Evolutionary conservation across 768 basidiomycete genomes (phyloP).

Genomic region (Macrolepiota dolichaula): DNA sequence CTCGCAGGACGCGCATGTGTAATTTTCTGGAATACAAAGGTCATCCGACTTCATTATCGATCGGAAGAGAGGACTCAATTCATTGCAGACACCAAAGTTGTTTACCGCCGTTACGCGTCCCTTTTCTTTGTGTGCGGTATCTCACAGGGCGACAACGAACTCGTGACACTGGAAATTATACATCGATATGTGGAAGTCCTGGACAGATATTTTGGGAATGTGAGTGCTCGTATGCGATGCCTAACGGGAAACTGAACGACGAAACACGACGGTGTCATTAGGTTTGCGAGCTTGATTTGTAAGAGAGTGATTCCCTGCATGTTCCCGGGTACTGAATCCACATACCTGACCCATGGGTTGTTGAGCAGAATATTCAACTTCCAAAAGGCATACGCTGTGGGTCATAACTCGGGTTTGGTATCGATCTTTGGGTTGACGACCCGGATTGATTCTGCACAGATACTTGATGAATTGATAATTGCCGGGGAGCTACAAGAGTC

Average conservation of each 20-base stretch:
- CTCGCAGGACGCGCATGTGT: slow-evolving; percentile 94
- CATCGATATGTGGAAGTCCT: slow-evolving; percentile 95
- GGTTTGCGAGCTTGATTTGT: slow-evolving; percentile 97
- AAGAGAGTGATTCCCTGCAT: slow-evolving; percentile 35
- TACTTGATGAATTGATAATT: slow-evolving; percentile 95
- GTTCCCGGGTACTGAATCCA: not conserved
- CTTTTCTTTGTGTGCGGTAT: slow-evolving; percentile 96
- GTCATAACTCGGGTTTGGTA: slow-evolving; percentile 13
- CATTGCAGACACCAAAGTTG: slow-evolving; percentile 73
- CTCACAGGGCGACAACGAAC: slow-evolving; percentile 83
- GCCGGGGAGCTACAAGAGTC: slow-evolving; percentile 98
- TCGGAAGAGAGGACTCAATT: not conserved
- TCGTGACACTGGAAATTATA: slow-evolving; percentile 91
- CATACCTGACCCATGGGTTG: slow-evolving; percentile 15
- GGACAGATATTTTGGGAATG: slow-evolving; percentile 92
- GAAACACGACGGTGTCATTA: slow-evolving; percentile 26
- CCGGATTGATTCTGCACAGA: slow-evolving; percentile 31
- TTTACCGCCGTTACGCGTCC: slow-evolving; percentile 95
- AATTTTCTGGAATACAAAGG: slow-evolving; percentile 99
- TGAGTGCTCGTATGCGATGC: slow-evolving; percentile 33
- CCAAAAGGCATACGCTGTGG: slow-evolving; percentile 95
- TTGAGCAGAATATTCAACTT: slow-evolving; percentile 92
- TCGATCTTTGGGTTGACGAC: slow-evolving; percentile 2
- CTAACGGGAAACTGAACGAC: slow-evolving; percentile 94
- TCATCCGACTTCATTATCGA: slow-evolving; percentile 28